A percentile compares a stretch with the other conserved stretches of the same genome.
Evolutionary conservation across 441 rosid species (phyloP).

Genomic region (Euphorbia schlechtendalii): DNA sequence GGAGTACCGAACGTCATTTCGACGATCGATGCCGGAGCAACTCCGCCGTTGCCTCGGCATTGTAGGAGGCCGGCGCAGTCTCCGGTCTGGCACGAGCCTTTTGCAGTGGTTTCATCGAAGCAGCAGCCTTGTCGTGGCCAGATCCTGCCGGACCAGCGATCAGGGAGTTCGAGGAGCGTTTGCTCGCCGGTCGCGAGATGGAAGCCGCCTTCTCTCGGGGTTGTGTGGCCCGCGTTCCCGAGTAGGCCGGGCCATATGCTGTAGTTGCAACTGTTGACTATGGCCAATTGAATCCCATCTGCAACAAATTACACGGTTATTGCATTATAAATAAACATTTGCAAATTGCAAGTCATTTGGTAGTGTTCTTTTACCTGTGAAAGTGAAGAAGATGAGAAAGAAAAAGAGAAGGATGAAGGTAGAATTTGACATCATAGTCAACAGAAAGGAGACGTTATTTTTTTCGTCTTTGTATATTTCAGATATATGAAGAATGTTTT

Average conservation of each 20-base stretch:
- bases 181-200: slow-evolving; percentile 39
- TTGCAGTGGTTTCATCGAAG: slow-evolving; percentile 31
- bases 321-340: too few species aligned
- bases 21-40: slow-evolving; percentile 50
- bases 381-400: slow-evolving; percentile 11
- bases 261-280: slow-evolving; percentile 53
- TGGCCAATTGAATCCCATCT: slow-evolving; percentile 41
- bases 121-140: slow-evolving; percentile 66
- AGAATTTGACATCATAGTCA: slow-evolving; percentile 23
- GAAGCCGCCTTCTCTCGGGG: slow-evolving; percentile 46
- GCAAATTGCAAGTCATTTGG: not conserved
- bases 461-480: not conserved
- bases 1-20: slow-evolving; percentile 61
- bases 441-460: not conserved
- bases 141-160: slow-evolving; percentile 58
- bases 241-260: slow-evolving; percentile 61
- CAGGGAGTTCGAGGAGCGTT: slow-evolving; percentile 32
- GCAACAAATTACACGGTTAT: slow-evolving; percentile 8
- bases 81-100: slow-evolving; percentile 51
- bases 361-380: slow-evolving; percentile 16
- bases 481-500: not conserved
- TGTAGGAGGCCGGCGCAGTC: slow-evolving; percentile 42
- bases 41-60: slow-evolving; percentile 49
- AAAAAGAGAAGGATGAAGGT: slow-evolving; percentile 16
- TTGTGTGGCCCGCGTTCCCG: slow-evolving; percentile 39